Base-by-base conservation (phyloP, 2,329 filamentous ascomycete species). In the Elsinoe necatrix region DNA sequence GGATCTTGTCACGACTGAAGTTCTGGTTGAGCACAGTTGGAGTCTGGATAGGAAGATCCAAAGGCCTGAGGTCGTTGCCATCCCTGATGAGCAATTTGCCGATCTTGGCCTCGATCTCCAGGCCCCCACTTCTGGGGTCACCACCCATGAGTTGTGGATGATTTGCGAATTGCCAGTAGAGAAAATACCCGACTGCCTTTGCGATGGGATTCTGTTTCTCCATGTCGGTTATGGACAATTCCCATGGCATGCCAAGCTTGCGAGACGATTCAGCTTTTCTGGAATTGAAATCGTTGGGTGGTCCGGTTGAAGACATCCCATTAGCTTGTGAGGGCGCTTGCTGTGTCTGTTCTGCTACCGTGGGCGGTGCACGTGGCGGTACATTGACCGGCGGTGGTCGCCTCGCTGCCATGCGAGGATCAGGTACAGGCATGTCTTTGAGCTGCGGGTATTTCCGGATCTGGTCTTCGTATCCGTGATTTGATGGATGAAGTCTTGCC, bases 91-190 rank as follows among this genome's bases (percentile, higher is more conserved):
- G 34, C 34, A 37, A 77, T 23, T 83, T 85, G 16, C 93, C 93
- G 48, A 97, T 77, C 70, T 97, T 97, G 8, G 90, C 93, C 73
- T 98, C 93, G 56, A 98, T 87, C 71, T 98, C 93, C 55, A 96
- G 84, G 59, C 89, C 80, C 12, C 90, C 85, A 5, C 82, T 83
- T 14, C 80, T 78, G 9, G 77, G 73, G 57, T 78, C 72, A 1
- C 68, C 78, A 35, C 84, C 77, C 9, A 73, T 75, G 54, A 83
- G 71, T 61, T 87, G 82, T n/a, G 55, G 31, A 6, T 52, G 34
- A 3, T 16, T 29, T 3, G 56, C 29, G 8, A 57, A 29, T 8
- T 57, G 48, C 4, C 29, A 35, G 42, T 54, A 61, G 3, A 61
- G 35, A 29, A 59, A 61, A 9, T 42, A 55, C 8, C 43, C 55